phyloP scores from a whole-genome alignment of 352 stramenopile species.

The Pythium vanterpoolii region DNA sequence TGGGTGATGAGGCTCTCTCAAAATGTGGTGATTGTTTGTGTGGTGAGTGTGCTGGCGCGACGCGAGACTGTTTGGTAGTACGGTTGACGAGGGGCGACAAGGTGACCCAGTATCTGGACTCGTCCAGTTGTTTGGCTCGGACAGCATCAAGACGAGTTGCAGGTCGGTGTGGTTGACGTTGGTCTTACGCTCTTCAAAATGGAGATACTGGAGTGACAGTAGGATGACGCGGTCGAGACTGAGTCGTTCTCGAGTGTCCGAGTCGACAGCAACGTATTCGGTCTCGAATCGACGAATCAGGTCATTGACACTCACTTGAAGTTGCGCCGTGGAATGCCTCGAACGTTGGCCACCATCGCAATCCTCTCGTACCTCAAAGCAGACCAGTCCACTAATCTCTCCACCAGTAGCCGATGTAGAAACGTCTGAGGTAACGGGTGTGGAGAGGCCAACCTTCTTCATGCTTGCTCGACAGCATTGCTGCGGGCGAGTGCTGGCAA shows the following conservation, averaged over 20 bases:
- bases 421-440: background rate
- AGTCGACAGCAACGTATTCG: background rate
- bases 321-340: background rate
- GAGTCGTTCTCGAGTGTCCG: background rate
- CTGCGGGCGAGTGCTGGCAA: constrained; percentile 20
- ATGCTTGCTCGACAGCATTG: constrained; percentile 26
- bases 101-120: constrained; percentile 19
- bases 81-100: constrained; percentile 1
- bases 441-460: background rate
- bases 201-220: constrained; percentile 15
- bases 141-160: constrained; percentile 1
- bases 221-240: constrained; percentile 23
- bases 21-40: background rate
- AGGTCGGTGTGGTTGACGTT: background rate
- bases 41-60: background rate
- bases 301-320: constrained; percentile 12
- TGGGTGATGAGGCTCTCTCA: too few species aligned
- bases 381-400: constrained; percentile 16
- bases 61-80: background rate
- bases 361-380: constrained; percentile 13
- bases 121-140: constrained; percentile 14
- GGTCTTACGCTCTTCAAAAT: background rate
- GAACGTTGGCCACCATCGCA: background rate
- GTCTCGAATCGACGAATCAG: constrained; percentile 9
- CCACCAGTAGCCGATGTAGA: background rate